phyloP scores from a whole-genome alignment of 1,284 basidiomycete genomes.

The Cryptococcus floricola region DNA sequence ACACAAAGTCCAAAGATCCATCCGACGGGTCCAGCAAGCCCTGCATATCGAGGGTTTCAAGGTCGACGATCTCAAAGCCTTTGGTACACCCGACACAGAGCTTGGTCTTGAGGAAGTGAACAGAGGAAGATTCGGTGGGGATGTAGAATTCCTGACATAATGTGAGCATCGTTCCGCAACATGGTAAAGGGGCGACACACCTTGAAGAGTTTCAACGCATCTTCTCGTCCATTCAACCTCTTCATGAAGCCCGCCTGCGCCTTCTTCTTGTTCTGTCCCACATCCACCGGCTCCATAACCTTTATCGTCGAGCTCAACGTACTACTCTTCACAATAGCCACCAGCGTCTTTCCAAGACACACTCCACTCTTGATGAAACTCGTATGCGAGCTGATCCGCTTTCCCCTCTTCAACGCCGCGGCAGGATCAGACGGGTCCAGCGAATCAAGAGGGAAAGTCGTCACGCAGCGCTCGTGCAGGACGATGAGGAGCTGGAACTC shows the following conservation, averaged over 20 bases:
- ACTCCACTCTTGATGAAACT: conserved; percentile 96
- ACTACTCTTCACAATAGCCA: conserved; percentile 95
- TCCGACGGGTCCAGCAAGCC: conserved; percentile 92
- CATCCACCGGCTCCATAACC: conserved; percentile 93
- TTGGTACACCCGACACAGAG: conserved; percentile 96
- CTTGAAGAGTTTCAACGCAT: conserved; percentile 90
- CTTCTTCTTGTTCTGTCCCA: conserved; percentile 77
- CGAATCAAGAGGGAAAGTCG: conserved; percentile 93
- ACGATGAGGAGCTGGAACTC: conserved; percentile 95
- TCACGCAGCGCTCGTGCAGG: conserved; percentile 91
- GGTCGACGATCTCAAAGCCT: conserved; percentile 99
- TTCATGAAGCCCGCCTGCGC: conserved; percentile 80
- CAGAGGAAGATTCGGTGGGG: conserved; percentile 91
- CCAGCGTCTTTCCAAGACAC: conserved; percentile 88
- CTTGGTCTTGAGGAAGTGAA: conserved; percentile 96
- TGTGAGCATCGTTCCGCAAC: background rate
- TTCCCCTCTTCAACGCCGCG: conserved; percentile 86
- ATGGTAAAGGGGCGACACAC: conserved; percentile 51
- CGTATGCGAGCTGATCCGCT: conserved; percentile 92
- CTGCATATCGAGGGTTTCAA: conserved; percentile 95
- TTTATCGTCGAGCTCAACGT: conserved; percentile 96
- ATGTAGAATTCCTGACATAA: conserved; percentile 89
- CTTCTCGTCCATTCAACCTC: conserved; percentile 81
- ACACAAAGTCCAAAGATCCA: conserved; percentile 85
- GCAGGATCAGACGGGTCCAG: conserved; percentile 86